These are phyloP conservation scores for Chaetomidium leptoderma DNA, from an alignment of 495 filamentous ascomycete species.

Conservation along the genomic window DNA sequence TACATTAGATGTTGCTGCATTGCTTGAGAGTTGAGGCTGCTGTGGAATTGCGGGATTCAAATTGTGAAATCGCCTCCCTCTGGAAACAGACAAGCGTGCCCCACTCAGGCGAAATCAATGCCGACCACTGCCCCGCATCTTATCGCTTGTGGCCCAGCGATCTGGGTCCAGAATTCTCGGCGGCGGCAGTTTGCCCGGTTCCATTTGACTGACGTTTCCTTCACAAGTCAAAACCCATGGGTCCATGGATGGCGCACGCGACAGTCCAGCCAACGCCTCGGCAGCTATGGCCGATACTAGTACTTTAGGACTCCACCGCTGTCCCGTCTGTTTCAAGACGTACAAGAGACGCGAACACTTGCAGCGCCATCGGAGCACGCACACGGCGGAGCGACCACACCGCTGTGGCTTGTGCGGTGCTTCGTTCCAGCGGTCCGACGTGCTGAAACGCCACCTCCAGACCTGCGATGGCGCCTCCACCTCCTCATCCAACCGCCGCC, in stretches of 20 bases:
- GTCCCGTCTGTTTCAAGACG: constrained; percentile 31
- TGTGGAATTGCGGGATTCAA: too few relatives aligned
- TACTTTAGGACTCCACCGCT: constrained; percentile 27
- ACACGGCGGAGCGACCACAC: constrained; percentile 29
- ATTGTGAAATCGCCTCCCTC: too few relatives aligned
- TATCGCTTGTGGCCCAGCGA: too few relatives aligned
- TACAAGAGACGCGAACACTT: constrained; percentile 35
- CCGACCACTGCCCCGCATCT: too few relatives aligned
- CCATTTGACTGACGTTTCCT: not conserved
- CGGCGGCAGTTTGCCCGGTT: too few relatives aligned
- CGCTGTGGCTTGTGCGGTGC: constrained; percentile 30
- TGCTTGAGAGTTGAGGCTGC: too few relatives aligned
- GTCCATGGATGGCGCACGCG: too few relatives aligned
- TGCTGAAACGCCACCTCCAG: constrained; percentile 33
- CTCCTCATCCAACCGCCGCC: constrained; percentile 22
- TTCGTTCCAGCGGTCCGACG: constrained; percentile 32
- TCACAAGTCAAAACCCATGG: not conserved
- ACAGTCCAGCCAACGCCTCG: not conserved
- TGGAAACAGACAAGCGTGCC: too few relatives aligned
- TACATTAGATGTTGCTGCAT: too few relatives aligned
- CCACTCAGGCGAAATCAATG: too few relatives aligned
- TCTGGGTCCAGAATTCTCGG: too few relatives aligned
- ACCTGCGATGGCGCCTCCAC: constrained; percentile 27
- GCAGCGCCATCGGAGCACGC: constrained; percentile 29
- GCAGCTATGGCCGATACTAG: constrained; percentile 26